Evolutionary conservation across 768 basidiomycete genomes (phyloP).

Genomic region (Daedaleopsis sinensis): DNA sequence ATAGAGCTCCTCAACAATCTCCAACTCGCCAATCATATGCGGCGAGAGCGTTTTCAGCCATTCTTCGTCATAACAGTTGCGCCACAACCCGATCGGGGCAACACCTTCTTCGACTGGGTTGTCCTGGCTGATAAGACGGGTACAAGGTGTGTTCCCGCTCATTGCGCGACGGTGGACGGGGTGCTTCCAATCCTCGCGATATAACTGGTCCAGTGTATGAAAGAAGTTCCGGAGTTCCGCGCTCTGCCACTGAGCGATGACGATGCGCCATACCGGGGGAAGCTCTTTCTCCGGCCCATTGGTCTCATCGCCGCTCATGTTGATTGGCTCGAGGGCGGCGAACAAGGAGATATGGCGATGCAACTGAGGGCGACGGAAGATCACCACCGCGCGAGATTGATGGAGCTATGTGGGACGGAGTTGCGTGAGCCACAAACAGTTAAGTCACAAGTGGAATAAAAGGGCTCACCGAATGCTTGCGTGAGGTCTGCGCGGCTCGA

Average conservation of each 20-base stretch:
- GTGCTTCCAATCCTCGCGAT: not conserved
- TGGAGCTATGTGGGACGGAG: too few relatives aligned
- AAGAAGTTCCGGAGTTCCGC: not conserved
- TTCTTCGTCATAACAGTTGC: conserved; percentile 1
- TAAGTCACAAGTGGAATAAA: too few relatives aligned
- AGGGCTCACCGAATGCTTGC: too few relatives aligned
- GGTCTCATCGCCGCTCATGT: conserved; percentile 16
- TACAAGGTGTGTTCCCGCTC: not conserved
- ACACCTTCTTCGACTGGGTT: not conserved
- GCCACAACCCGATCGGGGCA: conserved; percentile 3
- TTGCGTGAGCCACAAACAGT: too few relatives aligned
- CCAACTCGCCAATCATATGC: not conserved
- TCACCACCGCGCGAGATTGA: not conserved
- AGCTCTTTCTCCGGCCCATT: not conserved
- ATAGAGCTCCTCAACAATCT: conserved; percentile 2
- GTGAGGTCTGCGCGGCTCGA: too few relatives aligned
- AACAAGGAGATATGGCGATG: not conserved
- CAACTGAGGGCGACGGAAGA: not conserved
- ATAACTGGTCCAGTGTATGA: conserved; percentile 1
- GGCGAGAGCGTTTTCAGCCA: not conserved
- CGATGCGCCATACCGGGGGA: conserved; percentile 1
- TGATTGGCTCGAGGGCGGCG: not conserved
- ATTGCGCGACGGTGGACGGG: not conserved
- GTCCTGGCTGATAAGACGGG: not conserved
- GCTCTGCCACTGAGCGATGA: conserved; percentile 10